These are phyloP conservation scores for Pseudonitzschia multistriata DNA, from an alignment of 108 stramenopile genomes.

Conservation along the genomic window DNA sequence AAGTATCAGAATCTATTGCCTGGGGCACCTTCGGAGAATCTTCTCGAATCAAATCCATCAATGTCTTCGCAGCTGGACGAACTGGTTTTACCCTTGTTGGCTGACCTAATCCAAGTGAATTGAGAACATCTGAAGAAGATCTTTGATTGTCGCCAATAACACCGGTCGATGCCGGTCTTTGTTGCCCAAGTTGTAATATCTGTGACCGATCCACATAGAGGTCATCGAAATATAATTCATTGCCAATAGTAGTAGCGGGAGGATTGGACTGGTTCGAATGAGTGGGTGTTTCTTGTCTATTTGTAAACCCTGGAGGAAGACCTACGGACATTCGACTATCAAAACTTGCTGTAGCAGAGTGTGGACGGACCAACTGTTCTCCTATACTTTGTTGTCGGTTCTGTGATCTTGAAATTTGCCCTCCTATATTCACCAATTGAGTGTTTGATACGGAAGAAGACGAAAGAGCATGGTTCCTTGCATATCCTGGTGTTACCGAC, in stretches of 20 bases:
- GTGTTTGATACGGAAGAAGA: background rate
- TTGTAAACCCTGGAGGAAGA: constrained; percentile 36
- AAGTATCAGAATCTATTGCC: background rate
- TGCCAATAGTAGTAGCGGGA: constrained; percentile 16
- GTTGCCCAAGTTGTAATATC: constrained; percentile 34
- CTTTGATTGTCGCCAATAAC: constrained; percentile 39
- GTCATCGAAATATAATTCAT: constrained; percentile 29
- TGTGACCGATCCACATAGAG: constrained; percentile 24
- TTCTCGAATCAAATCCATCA: constrained; percentile 61
- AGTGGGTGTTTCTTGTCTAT: constrained; percentile 28
- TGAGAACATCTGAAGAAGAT: constrained; percentile 19
- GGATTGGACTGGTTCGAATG: constrained; percentile 19
- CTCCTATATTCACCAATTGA: background rate
- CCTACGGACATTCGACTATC: constrained; percentile 33
- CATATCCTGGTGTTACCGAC: background rate
- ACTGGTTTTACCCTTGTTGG: constrained; percentile 14
- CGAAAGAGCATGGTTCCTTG: background rate
- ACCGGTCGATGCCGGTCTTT: constrained; percentile 66
- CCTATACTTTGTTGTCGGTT: constrained; percentile 29
- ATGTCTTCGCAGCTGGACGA: constrained; percentile 46
- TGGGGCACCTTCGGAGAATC: constrained; percentile 27
- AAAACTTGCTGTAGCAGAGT: constrained; percentile 48
- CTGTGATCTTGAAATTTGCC: background rate
- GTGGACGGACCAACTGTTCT: constrained; percentile 50
- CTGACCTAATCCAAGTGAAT: constrained; percentile 21